Evolutionary conservation across 176 grass and related monocot species (phyloP), one percentile per base, ranked within the genome.

Genomic region (Bolboschoenus planiculmis): DNA sequence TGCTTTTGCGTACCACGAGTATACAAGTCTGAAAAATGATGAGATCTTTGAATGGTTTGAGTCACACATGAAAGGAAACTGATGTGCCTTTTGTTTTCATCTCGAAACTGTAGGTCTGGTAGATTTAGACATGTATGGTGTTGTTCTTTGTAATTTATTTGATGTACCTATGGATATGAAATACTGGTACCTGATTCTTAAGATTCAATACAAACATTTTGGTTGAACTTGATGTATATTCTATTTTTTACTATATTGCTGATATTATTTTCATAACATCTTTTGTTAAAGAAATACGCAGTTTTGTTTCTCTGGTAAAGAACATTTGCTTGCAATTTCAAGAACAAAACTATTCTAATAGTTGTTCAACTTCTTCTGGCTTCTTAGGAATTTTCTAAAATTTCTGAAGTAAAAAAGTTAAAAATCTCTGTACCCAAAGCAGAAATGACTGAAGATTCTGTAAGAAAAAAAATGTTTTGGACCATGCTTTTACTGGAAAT

Each of bases 11-110:
- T 91, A 85, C 23, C 92, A 95, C 71, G 96, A 98, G 68, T 92
- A 94, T 76, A 93, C 90, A 20, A 90, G 92, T 85, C 85, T 93
- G 4, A 77, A 91, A 83, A 83, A 91, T 59, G 37, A 73, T 33
- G 89, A 95, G 40, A 95, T 98, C 75, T 92, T 98, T 43, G 29
- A 85, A 24, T 98, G 92, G 95, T 98, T 93, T 43, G 87, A 98
- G 67, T 91, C 87, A 5, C 88, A 97, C 71, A 92, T 90, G 85
- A 29, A 86, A 67, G 78, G 70, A 80, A 84, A 90, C 43, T 78
- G 42, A 80, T 53, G 2, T 46, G 37, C 13, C 4, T 9, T 64
- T 37, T 10, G 4, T 85, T 62, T 46, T 5, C 20, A 48, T 77
- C 14, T 20, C 53, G 26, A 53, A 30, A 51, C 42, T 1, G n/a